Conservation (phyloP, 2,329 filamentous ascomycete genomes). For the Neoascochyta sp. region DNA sequence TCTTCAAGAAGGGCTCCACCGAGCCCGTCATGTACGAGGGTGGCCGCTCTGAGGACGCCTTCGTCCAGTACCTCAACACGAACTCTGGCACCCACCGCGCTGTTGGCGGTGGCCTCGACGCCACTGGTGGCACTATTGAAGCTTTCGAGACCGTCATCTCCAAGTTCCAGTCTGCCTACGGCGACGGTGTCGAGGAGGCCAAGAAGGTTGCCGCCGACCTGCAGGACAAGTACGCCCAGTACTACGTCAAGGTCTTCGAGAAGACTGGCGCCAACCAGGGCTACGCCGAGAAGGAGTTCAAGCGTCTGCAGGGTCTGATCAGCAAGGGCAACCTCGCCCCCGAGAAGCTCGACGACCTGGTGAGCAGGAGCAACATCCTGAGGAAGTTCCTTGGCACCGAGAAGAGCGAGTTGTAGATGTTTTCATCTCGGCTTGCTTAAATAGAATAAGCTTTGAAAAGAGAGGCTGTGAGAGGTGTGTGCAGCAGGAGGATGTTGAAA, state of each 20-base stretch:
- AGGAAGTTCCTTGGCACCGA: conserved; percentile 65
- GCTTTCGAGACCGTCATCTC: conserved; percentile 71
- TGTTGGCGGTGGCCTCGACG: conserved; percentile 74
- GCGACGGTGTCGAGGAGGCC: conserved; percentile 62
- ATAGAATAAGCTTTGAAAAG: too few species aligned
- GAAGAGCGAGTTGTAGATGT: conserved; percentile 73
- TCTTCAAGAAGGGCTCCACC: conserved; percentile 81
- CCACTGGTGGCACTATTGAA: conserved; percentile 76
- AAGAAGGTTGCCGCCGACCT: conserved; percentile 66
- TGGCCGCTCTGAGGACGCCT: conserved; percentile 69
- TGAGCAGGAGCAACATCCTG: conserved; percentile 82
- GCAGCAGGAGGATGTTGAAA: too few species aligned
- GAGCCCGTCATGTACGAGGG: conserved; percentile 68
- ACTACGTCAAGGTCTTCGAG: conserved; percentile 87
- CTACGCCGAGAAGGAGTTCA: conserved; percentile 81
- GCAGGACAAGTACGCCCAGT: conserved; percentile 80
- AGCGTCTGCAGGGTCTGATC: conserved; percentile 73
- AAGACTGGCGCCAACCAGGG: conserved; percentile 75
- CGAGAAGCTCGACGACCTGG: conserved; percentile 84
- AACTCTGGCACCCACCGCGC: conserved; percentile 84
- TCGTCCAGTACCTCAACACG: conserved; percentile 80
- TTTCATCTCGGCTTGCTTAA: too few species aligned
- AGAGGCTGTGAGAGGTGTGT: too few species aligned
- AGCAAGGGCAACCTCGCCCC: conserved; percentile 81
- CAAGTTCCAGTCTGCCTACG: conserved; percentile 64